Evolutionary conservation across 805 yeast genomes (phyloP).

Genomic region (Yarrowia deformans): DNA sequence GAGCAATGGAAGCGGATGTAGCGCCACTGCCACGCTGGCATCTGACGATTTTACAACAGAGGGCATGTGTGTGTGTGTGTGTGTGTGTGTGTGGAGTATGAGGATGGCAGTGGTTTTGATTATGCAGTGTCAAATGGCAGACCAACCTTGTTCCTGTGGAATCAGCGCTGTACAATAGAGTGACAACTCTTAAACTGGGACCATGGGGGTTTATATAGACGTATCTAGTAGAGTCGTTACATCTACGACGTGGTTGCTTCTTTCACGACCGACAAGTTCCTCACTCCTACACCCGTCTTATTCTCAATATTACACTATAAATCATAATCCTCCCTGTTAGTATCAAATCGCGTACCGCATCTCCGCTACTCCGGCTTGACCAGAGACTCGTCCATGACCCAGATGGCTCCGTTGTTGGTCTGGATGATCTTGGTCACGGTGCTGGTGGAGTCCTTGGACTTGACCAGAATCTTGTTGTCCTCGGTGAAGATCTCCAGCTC

Average conservation of each 20-base stretch:
- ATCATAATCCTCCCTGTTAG: constrained; percentile 17
- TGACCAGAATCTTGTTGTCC: constrained; percentile 35
- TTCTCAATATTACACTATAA: constrained; percentile 13
- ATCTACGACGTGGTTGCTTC: neutral
- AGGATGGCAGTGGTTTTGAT: neutral
- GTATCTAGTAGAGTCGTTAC: neutral
- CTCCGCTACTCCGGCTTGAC: constrained; percentile 34
- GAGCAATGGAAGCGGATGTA: constrained; percentile 51
- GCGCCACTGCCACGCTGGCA: constrained; percentile 39
- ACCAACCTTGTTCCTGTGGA: neutral
- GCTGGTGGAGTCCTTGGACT: constrained; percentile 40
- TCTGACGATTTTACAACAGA: constrained; percentile 20
- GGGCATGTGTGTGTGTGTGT: neutral
- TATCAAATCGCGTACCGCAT: neutral
- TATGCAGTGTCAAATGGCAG: constrained; percentile 3
- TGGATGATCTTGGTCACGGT: constrained; percentile 32
- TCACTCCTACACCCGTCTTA: no score
- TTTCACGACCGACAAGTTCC: no score
- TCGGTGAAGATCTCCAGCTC: constrained; percentile 26
- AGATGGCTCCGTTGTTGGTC: constrained; percentile 47
- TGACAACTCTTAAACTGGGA: no score
- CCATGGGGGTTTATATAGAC: no score
- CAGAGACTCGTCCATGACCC: constrained; percentile 45
- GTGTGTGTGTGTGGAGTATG: neutral
- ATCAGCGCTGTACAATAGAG: no score